phyloP scores from a whole-genome alignment of 805 yeast species.

The Starmerella apicola region DNA sequence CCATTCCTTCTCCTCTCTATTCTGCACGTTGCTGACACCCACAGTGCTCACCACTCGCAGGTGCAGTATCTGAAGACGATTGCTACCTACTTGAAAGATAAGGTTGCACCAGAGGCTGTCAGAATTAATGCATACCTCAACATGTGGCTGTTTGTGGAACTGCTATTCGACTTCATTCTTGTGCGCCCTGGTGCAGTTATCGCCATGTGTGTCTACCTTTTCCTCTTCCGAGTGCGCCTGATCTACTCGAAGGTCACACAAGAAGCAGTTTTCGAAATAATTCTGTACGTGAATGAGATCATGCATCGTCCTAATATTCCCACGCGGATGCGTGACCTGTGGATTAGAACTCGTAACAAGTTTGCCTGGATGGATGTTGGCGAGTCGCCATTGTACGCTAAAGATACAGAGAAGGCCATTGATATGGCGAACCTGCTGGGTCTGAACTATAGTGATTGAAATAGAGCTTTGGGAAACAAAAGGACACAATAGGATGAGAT shows the following conservation, averaged over 20 bases:
- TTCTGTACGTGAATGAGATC: slow-evolving; percentile 43
- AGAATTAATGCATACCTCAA: slow-evolving; percentile 38
- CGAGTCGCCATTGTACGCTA: slow-evolving; percentile 3
- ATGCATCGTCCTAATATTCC: slow-evolving; percentile 41
- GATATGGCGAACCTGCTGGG: slow-evolving; percentile 11
- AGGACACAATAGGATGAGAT: too few species aligned
- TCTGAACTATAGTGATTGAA: too few species aligned
- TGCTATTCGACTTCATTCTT: slow-evolving; percentile 37
- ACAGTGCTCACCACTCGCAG: slow-evolving; percentile 10
- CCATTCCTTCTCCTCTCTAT: slow-evolving; percentile 64
- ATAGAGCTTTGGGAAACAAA: too few species aligned
- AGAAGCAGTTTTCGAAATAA: slow-evolving; percentile 49
- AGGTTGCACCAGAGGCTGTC: slow-evolving; percentile 11
- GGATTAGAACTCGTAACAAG: slow-evolving; percentile 35
- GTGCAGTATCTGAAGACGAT: slow-evolving; percentile 5
- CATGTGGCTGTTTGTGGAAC: slow-evolving; percentile 33
- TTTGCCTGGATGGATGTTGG: slow-evolving; percentile 17
- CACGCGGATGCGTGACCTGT: slow-evolving; percentile 34
- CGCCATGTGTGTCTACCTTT: slow-evolving; percentile 33
- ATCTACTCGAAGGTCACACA: slow-evolving; percentile 60
- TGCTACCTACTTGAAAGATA: slow-evolving; percentile 7
- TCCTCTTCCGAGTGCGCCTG: slow-evolving; percentile 60
- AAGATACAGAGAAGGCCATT: slow-evolving; percentile 18
- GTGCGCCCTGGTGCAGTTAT: slow-evolving; percentile 55
- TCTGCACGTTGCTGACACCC: slow-evolving; percentile 55